Percentiles rank a stretch among this genome's conserved stretches.
phyloP scores from a whole-genome alignment of 2,329 filamentous ascomycete species.

The Dactylellina cionopaga region DNA sequence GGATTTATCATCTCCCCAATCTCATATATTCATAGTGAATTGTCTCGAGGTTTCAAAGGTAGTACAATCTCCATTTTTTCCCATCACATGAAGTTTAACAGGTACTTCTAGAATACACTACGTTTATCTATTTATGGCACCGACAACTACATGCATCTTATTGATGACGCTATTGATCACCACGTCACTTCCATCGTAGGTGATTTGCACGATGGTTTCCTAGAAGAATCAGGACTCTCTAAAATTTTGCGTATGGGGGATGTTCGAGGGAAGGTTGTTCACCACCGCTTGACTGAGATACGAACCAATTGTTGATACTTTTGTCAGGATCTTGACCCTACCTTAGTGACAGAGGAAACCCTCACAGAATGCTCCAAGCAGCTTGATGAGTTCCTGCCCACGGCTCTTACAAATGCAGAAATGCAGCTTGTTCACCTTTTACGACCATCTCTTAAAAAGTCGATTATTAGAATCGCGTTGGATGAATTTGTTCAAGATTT shows the following conservation, averaged over 20 bases:
- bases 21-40: constrained; percentile 77
- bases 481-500: constrained; percentile 87
- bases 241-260: constrained; percentile 70
- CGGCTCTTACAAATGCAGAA: constrained; percentile 89
- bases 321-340: constrained; percentile 61
- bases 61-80: constrained; percentile 70
- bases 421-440: constrained; percentile 80
- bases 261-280: constrained; percentile 50
- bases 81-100: neutral
- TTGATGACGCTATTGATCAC: constrained; percentile 69
- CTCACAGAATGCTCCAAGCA: constrained; percentile 77
- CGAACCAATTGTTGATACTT: neutral
- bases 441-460: constrained; percentile 75
- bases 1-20: constrained; percentile 69
- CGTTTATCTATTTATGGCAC: constrained; percentile 54
- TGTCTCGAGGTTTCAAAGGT: constrained; percentile 71
- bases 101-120: constrained; percentile 20
- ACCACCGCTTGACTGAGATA: neutral
- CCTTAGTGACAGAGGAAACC: constrained; percentile 66
- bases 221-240: constrained; percentile 77
- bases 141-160: constrained; percentile 65
- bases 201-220: constrained; percentile 77
- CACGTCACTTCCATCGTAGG: constrained; percentile 70
- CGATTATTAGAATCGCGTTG: constrained; percentile 83
- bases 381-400: constrained; percentile 90